phyloP scores from a whole-genome alignment of 305 asterid species.

The Fraxinus xanthoxyloides region DNA sequence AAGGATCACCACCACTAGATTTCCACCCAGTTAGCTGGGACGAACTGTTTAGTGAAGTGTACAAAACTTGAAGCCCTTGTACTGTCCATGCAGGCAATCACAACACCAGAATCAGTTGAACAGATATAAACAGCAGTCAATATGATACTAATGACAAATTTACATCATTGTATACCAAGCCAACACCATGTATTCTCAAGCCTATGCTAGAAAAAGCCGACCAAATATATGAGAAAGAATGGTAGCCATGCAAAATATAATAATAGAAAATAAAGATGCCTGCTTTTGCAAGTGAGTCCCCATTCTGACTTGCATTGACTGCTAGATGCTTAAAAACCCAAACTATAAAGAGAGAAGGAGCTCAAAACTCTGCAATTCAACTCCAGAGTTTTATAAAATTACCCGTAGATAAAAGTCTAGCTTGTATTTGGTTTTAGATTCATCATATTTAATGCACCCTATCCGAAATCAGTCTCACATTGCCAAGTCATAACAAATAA shows the following conservation, averaged over 20 bases:
- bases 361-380: neutral
- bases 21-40: constrained; percentile 80
- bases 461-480: neutral
- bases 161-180: constrained; percentile 12
- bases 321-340: neutral
- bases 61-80: constrained; percentile 79
- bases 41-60: constrained; percentile 71
- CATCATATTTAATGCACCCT: neutral
- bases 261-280: neutral
- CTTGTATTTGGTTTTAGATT: neutral
- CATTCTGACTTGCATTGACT: constrained; percentile 4
- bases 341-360: neutral
- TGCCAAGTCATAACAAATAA: neutral
- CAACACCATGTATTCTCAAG: constrained; percentile 23
- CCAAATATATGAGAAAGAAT: constrained; percentile 6
- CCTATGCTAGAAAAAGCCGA: constrained; percentile 6
- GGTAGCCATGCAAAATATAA: neutral
- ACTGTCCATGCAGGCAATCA: constrained; percentile 48
- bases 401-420: neutral
- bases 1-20: constrained; percentile 88
- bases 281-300: neutral
- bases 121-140: constrained; percentile 14
- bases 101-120: constrained; percentile 19
- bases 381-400: neutral
- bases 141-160: constrained; percentile 4